Evolutionary conservation across 2,329 filamentous ascomycete genomes (phyloP), one percentile per base, ranked within the genome.

Genomic region (Pseudocercospora ulei): DNA sequence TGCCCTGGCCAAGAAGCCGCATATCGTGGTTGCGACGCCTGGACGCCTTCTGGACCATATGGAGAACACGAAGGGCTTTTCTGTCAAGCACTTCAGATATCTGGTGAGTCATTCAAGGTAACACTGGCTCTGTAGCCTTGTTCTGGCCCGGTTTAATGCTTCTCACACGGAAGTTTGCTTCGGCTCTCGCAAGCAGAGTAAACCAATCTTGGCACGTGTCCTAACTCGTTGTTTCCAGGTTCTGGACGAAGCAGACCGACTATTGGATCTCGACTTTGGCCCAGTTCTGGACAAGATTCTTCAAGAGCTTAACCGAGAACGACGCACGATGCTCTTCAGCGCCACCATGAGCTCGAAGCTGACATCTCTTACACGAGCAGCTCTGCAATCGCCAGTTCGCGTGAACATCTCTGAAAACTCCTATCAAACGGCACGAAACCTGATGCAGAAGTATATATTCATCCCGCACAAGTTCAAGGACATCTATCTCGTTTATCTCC

Each of bases 11-110:
- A 95, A 94, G 71, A 88, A 88, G 54, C 90, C 90, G 5, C 90
- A 98, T 56, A 79, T 98, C 14, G 70, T 96, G 13, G 87, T 96
- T 24, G 88, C 88, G 0, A 95, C 88, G 0, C 88, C 88, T 0
- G 88, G 87, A 36, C 76, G 88, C 40, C 67, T 95, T 13, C 69
- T 95, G 3, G 90, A 96, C 55, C 90, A 98, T 54, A 67, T 96
- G 5, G 86, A 96, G 60, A 94, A 94, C 64, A 98, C 90, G 2
- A 95, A 94, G 62, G 88, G 90, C 7, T 96, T 98, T 64, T 87
- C 81, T 1, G 66, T 96, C 33, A 75, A 81, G 18, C 72, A 73
- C 3, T 68, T 95, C 23, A 87, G 87, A 56, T 94, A 88, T 57
- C 69, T 96, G 3, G 87, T 95, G 46, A 86, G n/a, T n/a, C n/a